Conservation (phyloP, 2,329 filamentous ascomycete species). For the Trichoderma hamatum region DNA sequence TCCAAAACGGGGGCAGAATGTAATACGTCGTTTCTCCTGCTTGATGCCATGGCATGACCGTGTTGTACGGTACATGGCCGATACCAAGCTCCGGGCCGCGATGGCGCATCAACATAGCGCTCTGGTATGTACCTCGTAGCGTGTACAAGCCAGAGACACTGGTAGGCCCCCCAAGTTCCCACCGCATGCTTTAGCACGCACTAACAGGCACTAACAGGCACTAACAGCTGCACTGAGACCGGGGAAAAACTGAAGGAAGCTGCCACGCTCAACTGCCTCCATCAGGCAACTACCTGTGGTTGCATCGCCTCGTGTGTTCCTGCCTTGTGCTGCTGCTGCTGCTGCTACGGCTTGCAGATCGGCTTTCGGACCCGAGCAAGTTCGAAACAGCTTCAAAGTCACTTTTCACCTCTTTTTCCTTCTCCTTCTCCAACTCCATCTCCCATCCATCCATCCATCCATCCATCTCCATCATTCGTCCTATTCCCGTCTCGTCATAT, state of each 20-base stretch:
- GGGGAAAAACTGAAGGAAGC: neutral
- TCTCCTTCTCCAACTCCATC: neutral
- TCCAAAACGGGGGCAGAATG: neutral
- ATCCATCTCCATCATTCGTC: neutral
- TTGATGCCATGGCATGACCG: neutral
- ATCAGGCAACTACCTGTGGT: neutral
- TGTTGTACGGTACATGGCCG: neutral
- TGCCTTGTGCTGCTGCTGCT: neutral
- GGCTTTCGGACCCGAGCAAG: neutral
- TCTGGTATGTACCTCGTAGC: neutral
- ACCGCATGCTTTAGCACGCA: neutral
- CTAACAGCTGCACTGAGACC: neutral
- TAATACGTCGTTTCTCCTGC: no score
- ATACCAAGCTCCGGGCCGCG: no score
- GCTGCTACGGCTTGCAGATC: neutral
- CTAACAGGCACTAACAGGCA: neutral
- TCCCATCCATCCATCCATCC: neutral
- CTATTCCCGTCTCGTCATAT: neutral
- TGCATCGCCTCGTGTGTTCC: neutral
- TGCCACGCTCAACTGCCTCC: neutral
- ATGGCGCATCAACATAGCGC: neutral
- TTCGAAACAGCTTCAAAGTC: neutral
- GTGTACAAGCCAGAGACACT: no score
- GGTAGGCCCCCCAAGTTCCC: neutral
- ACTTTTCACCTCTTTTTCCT: neutral